A percentile compares a stretch with the other conserved stretches of the same genome.
Conservation (phyloP, 2,329 filamentous ascomycete genomes). For the Epichloe glyceriae region DNA sequence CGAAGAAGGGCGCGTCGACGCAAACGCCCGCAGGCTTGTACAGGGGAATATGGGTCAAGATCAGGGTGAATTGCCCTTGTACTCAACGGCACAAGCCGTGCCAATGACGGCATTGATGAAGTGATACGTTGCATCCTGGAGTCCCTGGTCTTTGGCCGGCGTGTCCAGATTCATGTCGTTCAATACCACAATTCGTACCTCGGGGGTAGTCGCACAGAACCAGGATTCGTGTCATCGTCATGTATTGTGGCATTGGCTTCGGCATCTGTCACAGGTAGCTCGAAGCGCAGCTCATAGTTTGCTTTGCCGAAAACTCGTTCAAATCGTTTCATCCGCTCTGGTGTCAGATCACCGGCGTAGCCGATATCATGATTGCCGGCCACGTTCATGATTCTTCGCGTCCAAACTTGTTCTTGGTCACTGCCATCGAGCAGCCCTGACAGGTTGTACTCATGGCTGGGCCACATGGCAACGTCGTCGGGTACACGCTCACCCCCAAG, state of each 20-base stretch:
- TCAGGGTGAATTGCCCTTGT: constrained; percentile 58
- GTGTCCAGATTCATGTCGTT: constrained; percentile 93
- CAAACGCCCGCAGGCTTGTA: constrained; percentile 75
- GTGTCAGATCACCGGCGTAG: constrained; percentile 81
- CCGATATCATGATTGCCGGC: constrained; percentile 95
- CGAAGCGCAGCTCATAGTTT: constrained; percentile 79
- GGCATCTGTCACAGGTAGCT: constrained; percentile 35
- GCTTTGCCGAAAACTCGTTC: constrained; percentile 73
- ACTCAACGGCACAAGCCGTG: constrained; percentile 46
- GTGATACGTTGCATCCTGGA: constrained; percentile 65
- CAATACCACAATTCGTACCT: constrained; percentile 70
- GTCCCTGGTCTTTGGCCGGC: constrained; percentile 51
- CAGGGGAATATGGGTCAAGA: constrained; percentile 85
- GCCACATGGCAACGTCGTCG: constrained; percentile 37
- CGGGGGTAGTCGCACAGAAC: constrained; percentile 42
- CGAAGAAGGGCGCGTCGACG: constrained; percentile 71
- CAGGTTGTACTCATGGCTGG: constrained; percentile 35
- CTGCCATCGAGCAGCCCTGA: constrained; percentile 34
- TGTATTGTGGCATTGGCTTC: constrained; percentile 27
- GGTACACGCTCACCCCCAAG: constrained; percentile 51
- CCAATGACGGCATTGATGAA: constrained; percentile 62
- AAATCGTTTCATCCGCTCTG: constrained; percentile 65
- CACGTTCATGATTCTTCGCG: constrained; percentile 70
- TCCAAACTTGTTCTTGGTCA: constrained; percentile 45
- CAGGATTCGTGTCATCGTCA: constrained; percentile 28